phyloP scores from a whole-genome alignment of 352 stramenopile genomes.

The Globisporangium megalacanthum region DNA sequence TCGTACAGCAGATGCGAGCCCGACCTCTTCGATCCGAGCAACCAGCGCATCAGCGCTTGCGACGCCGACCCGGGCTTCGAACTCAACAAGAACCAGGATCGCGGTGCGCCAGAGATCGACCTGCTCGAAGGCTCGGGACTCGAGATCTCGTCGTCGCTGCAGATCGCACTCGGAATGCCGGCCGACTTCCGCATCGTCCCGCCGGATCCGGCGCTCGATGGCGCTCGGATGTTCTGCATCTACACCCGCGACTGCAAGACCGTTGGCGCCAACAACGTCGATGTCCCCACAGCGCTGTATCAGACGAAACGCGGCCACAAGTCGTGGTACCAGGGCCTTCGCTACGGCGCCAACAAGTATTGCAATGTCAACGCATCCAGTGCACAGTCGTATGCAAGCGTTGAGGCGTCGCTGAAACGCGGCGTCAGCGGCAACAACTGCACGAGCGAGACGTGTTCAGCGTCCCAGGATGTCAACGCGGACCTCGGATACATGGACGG shows the following conservation, averaged over 20 bases:
- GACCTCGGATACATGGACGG: conserved; percentile 53
- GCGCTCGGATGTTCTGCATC: conserved; percentile 27
- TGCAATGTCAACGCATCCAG: conserved; percentile 22
- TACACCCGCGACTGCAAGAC: conserved; percentile 40
- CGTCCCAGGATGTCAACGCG: conserved; percentile 40
- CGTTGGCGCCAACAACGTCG: conserved; percentile 42
- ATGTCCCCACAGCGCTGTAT: conserved; percentile 32
- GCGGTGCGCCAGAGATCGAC: conserved; percentile 94
- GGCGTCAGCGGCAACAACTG: conserved; percentile 50
- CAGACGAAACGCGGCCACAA: conserved; percentile 32
- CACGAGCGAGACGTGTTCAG: conserved; percentile 33
- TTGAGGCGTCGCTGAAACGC: conserved; percentile 31
- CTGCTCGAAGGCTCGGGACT: conserved; percentile 85
- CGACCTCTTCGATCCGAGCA: conserved; percentile 68
- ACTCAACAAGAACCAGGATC: conserved; percentile 84
- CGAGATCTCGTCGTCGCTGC: conserved; percentile 68
- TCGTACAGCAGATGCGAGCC: conserved; percentile 91
- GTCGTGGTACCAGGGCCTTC: conserved; percentile 53
- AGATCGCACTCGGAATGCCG: conserved; percentile 60
- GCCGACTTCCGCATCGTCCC: conserved; percentile 28
- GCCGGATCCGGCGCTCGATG: too few species aligned
- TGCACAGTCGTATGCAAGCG: conserved; percentile 37
- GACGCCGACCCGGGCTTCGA: conserved; percentile 88
- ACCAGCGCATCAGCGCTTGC: conserved; percentile 86
- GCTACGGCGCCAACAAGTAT: conserved; percentile 55